Evolutionary conservation across 768 basidiomycete genomes (phyloP).

Genomic region (Calocybe cyanea): DNA sequence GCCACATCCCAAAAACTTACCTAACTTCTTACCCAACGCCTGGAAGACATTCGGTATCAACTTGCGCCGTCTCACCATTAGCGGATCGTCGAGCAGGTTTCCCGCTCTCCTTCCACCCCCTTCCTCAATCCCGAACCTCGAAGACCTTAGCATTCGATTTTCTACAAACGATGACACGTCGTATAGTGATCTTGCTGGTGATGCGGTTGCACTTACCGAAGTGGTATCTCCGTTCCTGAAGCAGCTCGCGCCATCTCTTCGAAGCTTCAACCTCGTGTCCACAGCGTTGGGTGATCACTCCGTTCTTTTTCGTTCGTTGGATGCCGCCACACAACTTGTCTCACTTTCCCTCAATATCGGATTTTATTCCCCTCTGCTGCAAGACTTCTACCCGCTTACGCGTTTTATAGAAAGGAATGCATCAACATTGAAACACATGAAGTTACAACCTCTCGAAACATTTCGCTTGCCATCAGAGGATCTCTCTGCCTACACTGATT

Average conservation of each 20-base stretch:
- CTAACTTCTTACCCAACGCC: slow-evolving; percentile 7
- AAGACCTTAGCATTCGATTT: slow-evolving; percentile 9
- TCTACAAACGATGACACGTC: slow-evolving; percentile 8
- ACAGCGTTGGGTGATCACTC: slow-evolving; percentile 13
- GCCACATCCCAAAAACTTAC: slow-evolving; percentile 9
- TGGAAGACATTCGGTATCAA: slow-evolving; percentile 10
- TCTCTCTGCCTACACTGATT: slow-evolving; percentile 7
- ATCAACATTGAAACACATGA: slow-evolving; percentile 8
- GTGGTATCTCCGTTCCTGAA: slow-evolving; percentile 6
- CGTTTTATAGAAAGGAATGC: slow-evolving; percentile 7
- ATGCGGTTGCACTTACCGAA: not conserved
- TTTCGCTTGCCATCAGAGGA: slow-evolving; percentile 10
- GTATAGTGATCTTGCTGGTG: slow-evolving; percentile 3
- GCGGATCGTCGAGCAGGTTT: slow-evolving; percentile 8
- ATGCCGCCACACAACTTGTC: slow-evolving; percentile 5
- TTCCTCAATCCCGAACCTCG: slow-evolving; percentile 2
- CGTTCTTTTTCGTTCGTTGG: slow-evolving; percentile 7
- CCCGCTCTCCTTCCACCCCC: slow-evolving; percentile 6
- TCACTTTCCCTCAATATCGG: slow-evolving; percentile 11
- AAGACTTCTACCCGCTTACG: slow-evolving; percentile 7
- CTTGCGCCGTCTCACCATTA: slow-evolving; percentile 10
- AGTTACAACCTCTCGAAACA: slow-evolving; percentile 11
- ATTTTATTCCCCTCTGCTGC: slow-evolving; percentile 13
- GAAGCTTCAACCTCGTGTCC: slow-evolving; percentile 9
- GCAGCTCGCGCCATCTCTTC: not conserved